Base-by-base conservation (phyloP, 2,329 filamentous ascomycete species). In the Helotiales sp. region DNA sequence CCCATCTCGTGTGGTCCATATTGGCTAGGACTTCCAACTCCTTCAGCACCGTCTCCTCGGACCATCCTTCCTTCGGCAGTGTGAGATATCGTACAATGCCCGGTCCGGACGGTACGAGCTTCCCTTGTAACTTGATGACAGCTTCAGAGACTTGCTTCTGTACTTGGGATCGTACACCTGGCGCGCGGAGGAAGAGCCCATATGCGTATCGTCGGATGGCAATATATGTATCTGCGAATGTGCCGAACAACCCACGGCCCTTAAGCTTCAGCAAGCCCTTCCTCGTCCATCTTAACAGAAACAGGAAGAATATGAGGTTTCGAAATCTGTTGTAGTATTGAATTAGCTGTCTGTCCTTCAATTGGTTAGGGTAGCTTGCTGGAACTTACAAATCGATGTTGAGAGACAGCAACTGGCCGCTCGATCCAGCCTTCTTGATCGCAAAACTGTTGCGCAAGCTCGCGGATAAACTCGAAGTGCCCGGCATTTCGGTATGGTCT, bases 1-100 rank as follows among this genome's bases (percentile, higher is more conserved):
- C 96, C 96, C 96, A 99, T 71, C 91, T 87, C 1, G 94, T 97
- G 80, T 98, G 96, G 75, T 97, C 91, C 91, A 99, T 92, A 58
- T 85, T 89, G 17, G 90, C 89, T 72, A 99, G 84, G 72, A 88
- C 87, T 68, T 90, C 87, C 69, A 99, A 86, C 83, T 97, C 95
- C 68, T 88, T 87, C 73, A 89, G 87, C 49, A 99, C 86, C 70
- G 89, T 88, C 20, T 97, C 93, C 49, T 90, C 85, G 28, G 87
- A 85, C 90, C 94, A 92, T 77, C 94, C 95, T 76, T 95, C 89
- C 78, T 91, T 91, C 4, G 96, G 96, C 17, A 99, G 84, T 6
- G 86, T 84, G 28, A 93, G 83, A 79, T 96, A 91, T 70, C 91
- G 88, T 64, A 87, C 91, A 54, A 93, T 83, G 58, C 88, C 90